These are phyloP conservation scores for Trifolium pratense DNA, from an alignment of 306 rosid species.

Conservation along the genomic window DNA sequence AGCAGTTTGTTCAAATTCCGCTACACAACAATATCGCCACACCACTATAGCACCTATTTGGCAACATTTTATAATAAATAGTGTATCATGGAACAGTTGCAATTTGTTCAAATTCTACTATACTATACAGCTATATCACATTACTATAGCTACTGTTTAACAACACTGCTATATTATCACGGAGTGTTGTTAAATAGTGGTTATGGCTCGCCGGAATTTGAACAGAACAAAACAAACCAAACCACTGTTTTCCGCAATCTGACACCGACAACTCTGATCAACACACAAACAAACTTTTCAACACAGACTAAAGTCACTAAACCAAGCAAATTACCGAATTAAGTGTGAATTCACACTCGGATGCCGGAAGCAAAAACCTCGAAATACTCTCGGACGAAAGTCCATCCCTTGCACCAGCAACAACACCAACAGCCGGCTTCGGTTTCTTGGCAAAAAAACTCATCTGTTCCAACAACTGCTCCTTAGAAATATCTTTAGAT, in stretches of 20 bases:
- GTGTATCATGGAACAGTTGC: neutral
- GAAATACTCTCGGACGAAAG: constrained; percentile 76
- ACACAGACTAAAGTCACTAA: constrained; percentile 44
- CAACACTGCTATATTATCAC: too few species aligned
- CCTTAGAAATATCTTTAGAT: constrained; percentile 76
- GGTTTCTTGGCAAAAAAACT: constrained; percentile 78
- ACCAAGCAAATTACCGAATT: constrained; percentile 63
- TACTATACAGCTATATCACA: neutral
- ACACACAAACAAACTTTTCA: constrained; percentile 46
- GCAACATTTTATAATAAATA: neutral
- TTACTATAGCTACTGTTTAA: too few species aligned
- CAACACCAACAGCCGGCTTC: constrained; percentile 72
- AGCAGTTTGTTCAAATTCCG: neutral
- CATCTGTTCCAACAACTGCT: constrained; percentile 90
- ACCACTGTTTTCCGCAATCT: neutral
- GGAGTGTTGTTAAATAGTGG: too few species aligned
- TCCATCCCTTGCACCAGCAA: constrained; percentile 93
- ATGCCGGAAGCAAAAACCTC: constrained; percentile 77
- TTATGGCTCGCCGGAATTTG: too few species aligned
- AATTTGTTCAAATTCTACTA: neutral
- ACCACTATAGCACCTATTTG: neutral
- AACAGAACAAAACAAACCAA: too few species aligned
- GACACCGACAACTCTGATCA: neutral
- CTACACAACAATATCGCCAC: neutral
- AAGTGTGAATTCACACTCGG: constrained; percentile 82